Conservation (phyloP, 768 basidiomycete genomes). For the Lentinula aciculospora region DNA sequence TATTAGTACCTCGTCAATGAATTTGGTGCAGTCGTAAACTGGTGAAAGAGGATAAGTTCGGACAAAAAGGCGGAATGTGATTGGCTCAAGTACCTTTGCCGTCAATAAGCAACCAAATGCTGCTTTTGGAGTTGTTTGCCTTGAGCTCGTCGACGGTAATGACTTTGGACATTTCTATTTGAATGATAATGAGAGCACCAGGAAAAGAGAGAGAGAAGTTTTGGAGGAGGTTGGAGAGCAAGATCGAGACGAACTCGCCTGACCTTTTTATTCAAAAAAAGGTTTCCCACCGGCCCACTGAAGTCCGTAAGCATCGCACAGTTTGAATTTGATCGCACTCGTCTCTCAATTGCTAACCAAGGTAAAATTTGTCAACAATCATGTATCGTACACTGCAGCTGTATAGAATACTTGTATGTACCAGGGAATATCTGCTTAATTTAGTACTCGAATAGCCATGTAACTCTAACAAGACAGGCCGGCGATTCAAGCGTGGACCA, state of each 20-base stretch:
- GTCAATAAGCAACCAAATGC: conserved; percentile 77
- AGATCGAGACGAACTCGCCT: conserved; percentile 17
- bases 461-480: conserved; percentile 28
- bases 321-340: neutral
- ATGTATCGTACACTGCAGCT: neutral
- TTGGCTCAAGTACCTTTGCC: conserved; percentile 65
- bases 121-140: conserved; percentile 67
- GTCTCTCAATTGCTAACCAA: neutral
- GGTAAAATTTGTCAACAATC: neutral
- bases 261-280: conserved; percentile 14
- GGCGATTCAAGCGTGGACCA: conserved; percentile 79
- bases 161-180: conserved; percentile 46
- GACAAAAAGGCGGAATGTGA: conserved; percentile 27
- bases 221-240: conserved; percentile 17
- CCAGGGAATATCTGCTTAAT: conserved; percentile 38
- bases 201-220: conserved; percentile 13
- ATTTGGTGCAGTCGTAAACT: conserved; percentile 94
- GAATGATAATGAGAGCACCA: conserved; percentile 8
- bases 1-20: conserved; percentile 82
- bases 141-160: conserved; percentile 75
- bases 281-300: conserved; percentile 20
- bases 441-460: conserved; percentile 80
- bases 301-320: neutral
- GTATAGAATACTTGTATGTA: neutral
- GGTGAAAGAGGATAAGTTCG: conserved; percentile 15